These are phyloP conservation scores for Zizania latifolia DNA, from an alignment of 176 grass and related monocot species.

Conservation along the genomic window DNA sequence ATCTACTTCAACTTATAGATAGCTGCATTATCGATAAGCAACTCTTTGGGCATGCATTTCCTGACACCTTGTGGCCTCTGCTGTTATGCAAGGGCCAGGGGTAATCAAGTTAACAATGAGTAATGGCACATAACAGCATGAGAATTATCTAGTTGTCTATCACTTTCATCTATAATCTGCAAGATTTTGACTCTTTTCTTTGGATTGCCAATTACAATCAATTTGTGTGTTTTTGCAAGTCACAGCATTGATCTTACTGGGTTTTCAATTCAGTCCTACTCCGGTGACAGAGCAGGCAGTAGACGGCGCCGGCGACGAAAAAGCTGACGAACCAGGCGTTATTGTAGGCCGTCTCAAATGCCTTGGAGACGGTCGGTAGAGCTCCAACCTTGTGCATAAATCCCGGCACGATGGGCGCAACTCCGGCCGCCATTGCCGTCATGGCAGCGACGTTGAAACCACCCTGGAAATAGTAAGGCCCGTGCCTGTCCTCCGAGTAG, in stretches of 20 bases:
- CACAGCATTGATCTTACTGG: background rate
- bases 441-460: constrained; percentile 67
- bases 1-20: constrained; percentile 19
- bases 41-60: background rate
- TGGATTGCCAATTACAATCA: background rate
- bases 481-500: constrained; percentile 43
- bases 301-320: constrained; percentile 57
- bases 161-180: background rate
- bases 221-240: constrained; percentile 10
- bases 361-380: constrained; percentile 26
- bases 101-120: background rate
- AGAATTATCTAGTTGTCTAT: background rate
- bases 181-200: background rate
- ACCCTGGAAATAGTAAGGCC: constrained; percentile 66
- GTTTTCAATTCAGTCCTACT: constrained; percentile 11
- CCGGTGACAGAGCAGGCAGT: constrained; percentile 51
- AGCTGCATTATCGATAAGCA: background rate
- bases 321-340: constrained; percentile 94
- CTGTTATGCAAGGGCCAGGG: background rate
- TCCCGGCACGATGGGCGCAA: constrained; percentile 61
- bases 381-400: constrained; percentile 67
- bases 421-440: constrained; percentile 55
- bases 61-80: background rate
- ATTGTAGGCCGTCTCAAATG: constrained; percentile 56
- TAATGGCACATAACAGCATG: background rate